Base-by-base conservation (phyloP, 2,329 filamentous ascomycete species). In the Aphanoascus verrucosus region DNA sequence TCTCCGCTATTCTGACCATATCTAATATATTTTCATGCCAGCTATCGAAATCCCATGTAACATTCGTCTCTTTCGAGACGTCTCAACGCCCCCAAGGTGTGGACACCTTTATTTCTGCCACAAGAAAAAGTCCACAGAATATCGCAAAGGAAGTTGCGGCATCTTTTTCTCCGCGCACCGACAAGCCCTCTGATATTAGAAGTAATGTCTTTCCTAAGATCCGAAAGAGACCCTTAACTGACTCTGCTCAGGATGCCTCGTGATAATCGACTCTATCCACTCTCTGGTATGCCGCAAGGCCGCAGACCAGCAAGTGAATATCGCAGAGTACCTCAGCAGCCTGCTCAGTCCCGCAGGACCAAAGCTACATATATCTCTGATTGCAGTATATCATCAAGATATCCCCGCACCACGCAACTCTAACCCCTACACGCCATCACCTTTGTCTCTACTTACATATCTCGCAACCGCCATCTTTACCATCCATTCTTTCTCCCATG, bases 391-490 rank as follows among this genome's bases (percentile, higher is more conserved):
- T 68, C 93, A 97, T 72, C 74, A 78, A 50, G 91, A 97, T 69
- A 77, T 91, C 3, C 85, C 88, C 1, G 68, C 81, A 52, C 68
- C 65, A 3, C 59, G 66, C 12, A 59, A 66, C 11, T 59, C 63
- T 32, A 60, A 63, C 46, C 54, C 64, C 35, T 77, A 69, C 68
- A 72, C 79, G 15, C 88, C 89, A 0, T 72, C 81, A 28, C 82
- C 88, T 0, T 75, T 94, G 11, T 82, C 82, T 1, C 73, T 89
- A 0, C 75, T 97, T 19, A 80, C 78, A 44, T 94, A 94, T 69
- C 82, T 96, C 55, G 87, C 90, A n/a, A 98, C 93, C 2, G 84
- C 88, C 2, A 79, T 97, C 51, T 77, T 97, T 55, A 82, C 80
- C 3, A 75, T 86, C 0, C 82, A 84, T 38, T 86, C 82, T 12